These are phyloP conservation scores for Sextonia rubra DNA, from an alignment of 164 flowering plant species.

Conservation along the genomic window DNA sequence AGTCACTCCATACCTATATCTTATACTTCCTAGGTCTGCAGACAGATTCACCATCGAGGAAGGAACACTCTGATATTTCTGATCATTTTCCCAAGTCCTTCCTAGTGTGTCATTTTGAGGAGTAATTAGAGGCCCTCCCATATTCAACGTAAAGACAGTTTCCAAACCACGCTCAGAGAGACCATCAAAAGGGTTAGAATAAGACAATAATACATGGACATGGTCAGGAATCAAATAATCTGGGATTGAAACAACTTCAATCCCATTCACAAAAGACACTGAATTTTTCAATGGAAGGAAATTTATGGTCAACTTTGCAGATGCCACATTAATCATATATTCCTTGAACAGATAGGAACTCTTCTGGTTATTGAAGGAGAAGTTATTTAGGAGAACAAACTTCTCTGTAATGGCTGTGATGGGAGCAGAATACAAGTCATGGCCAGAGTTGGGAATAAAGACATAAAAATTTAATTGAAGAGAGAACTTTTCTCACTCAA, in stretches of 20 bases:
- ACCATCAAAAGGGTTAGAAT: conserved; percentile 18
- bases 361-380: conserved; percentile 22
- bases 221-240: conserved; percentile 30
- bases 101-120: conserved; percentile 39
- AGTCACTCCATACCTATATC: conserved; percentile 33
- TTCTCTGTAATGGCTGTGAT: conserved; percentile 25
- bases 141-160: conserved; percentile 29
- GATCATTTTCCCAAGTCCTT: conserved; percentile 34
- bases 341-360: conserved; percentile 27
- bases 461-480: too few species aligned
- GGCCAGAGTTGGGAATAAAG: conserved; percentile 11
- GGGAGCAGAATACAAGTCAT: conserved; percentile 19
- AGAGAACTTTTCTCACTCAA: too few species aligned
- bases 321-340: conserved; percentile 27
- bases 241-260: conserved; percentile 35
- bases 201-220: conserved; percentile 12
- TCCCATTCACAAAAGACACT: conserved; percentile 31
- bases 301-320: conserved; percentile 19
- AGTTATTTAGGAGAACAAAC: conserved; percentile 28
- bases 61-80: conserved; percentile 28
- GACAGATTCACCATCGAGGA: conserved; percentile 21
- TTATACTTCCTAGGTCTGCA: conserved; percentile 19
- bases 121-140: conserved; percentile 37
- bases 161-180: conserved; percentile 27
- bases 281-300: conserved; percentile 28